Base-by-base conservation (phyloP, 2,329 filamentous ascomycete genomes). In the Talaromyces sp. region DNA sequence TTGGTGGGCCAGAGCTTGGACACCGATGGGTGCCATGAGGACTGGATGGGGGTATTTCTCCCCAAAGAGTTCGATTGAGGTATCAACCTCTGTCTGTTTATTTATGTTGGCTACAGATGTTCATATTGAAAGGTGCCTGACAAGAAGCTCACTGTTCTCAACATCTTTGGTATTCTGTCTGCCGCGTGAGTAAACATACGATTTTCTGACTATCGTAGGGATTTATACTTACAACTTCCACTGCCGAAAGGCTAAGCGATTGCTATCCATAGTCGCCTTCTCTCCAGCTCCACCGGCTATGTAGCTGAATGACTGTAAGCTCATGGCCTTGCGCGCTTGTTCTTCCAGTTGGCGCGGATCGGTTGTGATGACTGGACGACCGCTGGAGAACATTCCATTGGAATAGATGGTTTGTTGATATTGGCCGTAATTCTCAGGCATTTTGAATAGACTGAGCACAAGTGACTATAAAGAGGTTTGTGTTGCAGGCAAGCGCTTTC, bases 271-370 rank as follows among this genome's bases (percentile, higher is more conserved):
- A 0, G 85, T 88, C 2, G 82, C 77, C 37, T 79, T 76, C 63
- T 85, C 83, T 2, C 84, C 83, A 0, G 84, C 84, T 6, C 82
- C 83, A n/a, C 84, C 84, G 15, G 78, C 75, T 22, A 86, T 80
- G 70, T 87, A 88, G 61, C 81, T 81, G 66, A 81, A 87, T 7
- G 78, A 74, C 10, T 77, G 75, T 1, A 71, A 69, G 19, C 72
- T 69, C 70, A 86, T 75, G 13, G 68, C 70, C 56, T 77, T 70
- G 53, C 73, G 74, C 2, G 84, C 84, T 63, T 84, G 79, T 28
- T 77, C 75, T 64, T 86, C 80, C 3, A 86, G 75, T 55, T 76
- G 75, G 61, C 80, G 82, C 6, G 83, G 80, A 56, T 86, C 80
- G 2, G 84, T 86, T 0, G 83, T 86, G 45, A 85, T 77, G 31